phyloP scores from a whole-genome alignment of 192 early-diverging fungal genomes.

The Glomus cerebriforme region DNA sequence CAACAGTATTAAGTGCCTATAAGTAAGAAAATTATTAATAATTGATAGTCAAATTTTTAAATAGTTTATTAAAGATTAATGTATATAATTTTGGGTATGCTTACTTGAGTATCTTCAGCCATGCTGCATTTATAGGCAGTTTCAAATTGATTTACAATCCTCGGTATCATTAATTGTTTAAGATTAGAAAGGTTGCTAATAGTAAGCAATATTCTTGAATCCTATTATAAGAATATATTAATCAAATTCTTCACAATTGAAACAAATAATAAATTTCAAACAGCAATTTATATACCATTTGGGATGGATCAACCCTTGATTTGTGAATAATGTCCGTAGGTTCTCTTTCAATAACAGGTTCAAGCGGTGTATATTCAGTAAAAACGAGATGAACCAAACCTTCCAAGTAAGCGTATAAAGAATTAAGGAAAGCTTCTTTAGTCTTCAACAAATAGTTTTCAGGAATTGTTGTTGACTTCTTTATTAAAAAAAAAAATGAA shows the following conservation, averaged over 20 bases:
- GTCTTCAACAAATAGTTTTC: conserved; percentile 60
- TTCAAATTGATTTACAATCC: conserved; percentile 73
- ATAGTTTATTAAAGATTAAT: background rate
- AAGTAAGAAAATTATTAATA: background rate
- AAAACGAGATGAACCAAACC: conserved; percentile 73
- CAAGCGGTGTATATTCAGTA: conserved; percentile 46
- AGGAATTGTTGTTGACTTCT: conserved; percentile 48
- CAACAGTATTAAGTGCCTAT: conserved; percentile 68
- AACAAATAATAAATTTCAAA: background rate
- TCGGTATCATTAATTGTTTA: conserved; percentile 70
- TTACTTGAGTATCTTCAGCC: conserved; percentile 61
- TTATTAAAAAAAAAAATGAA: conserved; percentile 45
- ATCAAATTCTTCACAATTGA: conserved; percentile 26
- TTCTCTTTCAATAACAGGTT: conserved; percentile 33
- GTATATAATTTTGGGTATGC: background rate
- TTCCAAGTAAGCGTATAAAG: conserved; percentile 77
- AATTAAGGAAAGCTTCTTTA: conserved; percentile 65
- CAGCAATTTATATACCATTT: conserved; percentile 35
- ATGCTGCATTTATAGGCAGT: conserved; percentile 63
- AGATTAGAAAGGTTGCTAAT: conserved; percentile 84
- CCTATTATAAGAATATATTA: conserved; percentile 41
- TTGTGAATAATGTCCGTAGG: conserved; percentile 9
- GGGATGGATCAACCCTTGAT: conserved; percentile 37
- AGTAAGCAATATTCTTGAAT: conserved; percentile 75
- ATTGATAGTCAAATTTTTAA: background rate